These are phyloP conservation scores for Coemansia sp. DNA, from an alignment of 192 early-diverging fungal species.

Conservation along the genomic window DNA sequence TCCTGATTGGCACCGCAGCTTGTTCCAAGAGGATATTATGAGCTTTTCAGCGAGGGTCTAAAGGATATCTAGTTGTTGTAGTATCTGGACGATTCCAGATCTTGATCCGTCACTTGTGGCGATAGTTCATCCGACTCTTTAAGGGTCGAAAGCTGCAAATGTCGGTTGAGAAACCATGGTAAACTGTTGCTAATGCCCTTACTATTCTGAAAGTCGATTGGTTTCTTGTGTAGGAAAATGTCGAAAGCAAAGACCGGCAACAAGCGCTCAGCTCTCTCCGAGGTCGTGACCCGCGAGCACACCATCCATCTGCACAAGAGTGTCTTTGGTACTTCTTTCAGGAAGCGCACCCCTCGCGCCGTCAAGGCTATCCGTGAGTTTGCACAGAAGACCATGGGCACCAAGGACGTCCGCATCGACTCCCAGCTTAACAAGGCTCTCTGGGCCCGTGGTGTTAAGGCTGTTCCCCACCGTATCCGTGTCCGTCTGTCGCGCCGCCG, in stretches of 20 bases:
- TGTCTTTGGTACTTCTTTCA: constrained; percentile 82
- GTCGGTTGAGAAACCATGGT: not conserved
- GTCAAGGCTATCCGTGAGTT: constrained; percentile 93
- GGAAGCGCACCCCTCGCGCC: constrained; percentile 96
- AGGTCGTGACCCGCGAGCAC: constrained; percentile 97
- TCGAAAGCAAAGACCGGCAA: constrained; percentile 71
- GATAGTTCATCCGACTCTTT: too few relatives aligned
- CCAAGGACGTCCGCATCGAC: constrained; percentile 96
- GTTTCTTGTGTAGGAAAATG: constrained; percentile 55
- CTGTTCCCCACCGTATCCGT: constrained; percentile 93
- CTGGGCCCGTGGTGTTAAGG: constrained; percentile 94
- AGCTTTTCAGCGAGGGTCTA: too few relatives aligned
- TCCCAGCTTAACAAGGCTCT: constrained; percentile 92
- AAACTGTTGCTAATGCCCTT: not conserved
- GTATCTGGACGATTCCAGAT: too few relatives aligned
- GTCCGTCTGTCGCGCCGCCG: constrained; percentile 93
- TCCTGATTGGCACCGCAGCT: too few relatives aligned
- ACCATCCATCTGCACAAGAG: constrained; percentile 99
- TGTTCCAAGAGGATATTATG: too few relatives aligned
- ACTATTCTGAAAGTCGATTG: not conserved
- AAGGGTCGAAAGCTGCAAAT: too few relatives aligned
- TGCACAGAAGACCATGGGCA: constrained; percentile 92
- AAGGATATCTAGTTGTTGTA: too few relatives aligned
- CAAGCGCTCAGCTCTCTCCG: constrained; percentile 80
- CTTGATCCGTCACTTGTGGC: too few relatives aligned